Conservation (phyloP, 305 asterid species). For the Fraxinus platypoda region DNA sequence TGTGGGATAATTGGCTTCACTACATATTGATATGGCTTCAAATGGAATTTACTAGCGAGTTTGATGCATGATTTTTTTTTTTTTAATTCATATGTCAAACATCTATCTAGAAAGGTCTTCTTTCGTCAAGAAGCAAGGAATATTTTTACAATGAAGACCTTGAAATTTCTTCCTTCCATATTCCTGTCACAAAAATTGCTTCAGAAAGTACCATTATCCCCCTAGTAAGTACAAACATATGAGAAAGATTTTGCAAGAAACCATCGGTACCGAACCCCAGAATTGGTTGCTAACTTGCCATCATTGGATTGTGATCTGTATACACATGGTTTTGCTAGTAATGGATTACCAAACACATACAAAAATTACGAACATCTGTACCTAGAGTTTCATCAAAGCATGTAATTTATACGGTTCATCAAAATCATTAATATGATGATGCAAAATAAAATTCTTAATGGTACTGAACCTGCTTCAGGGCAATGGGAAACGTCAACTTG, state of each 20-base stretch:
- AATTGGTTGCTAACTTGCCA: background rate
- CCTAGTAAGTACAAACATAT: background rate
- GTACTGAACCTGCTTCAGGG: conserved; percentile 77
- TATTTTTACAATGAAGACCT: background rate
- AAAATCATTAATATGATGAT: background rate
- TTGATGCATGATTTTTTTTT: background rate
- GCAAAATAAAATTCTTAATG: background rate
- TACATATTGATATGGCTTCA: background rate
- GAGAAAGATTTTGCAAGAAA: background rate
- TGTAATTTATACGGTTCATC: background rate
- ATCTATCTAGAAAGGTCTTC: background rate
- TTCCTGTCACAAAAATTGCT: background rate
- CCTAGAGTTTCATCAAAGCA: background rate
- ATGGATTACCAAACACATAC: background rate
- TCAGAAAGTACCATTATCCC: background rate
- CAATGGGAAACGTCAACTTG: conserved; percentile 70
- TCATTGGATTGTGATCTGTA: background rate
- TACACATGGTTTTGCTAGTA: background rate
- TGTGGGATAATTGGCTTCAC: background rate
- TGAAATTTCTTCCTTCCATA: background rate
- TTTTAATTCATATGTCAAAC: too few species aligned
- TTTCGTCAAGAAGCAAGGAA: background rate
- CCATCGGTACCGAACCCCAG: background rate
- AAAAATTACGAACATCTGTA: background rate
- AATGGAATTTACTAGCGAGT: background rate